phyloP scores from a whole-genome alignment of 352 stramenopile species.

The Phytophthora rubi region DNA sequence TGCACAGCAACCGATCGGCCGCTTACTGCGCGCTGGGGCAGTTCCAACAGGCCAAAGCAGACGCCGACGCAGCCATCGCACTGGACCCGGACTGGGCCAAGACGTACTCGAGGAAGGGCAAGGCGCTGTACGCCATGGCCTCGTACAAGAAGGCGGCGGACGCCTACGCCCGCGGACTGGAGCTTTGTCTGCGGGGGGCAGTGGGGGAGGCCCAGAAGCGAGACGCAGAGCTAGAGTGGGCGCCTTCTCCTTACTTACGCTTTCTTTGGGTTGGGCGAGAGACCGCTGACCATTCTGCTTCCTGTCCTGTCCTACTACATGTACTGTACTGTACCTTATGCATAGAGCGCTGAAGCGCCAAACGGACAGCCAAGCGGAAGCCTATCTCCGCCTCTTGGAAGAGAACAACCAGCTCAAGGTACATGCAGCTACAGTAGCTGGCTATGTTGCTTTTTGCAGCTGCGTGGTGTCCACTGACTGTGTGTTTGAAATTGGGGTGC shows the following conservation, averaged over 20 bases:
- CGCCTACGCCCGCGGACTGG: conserved; percentile 73
- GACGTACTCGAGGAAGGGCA: conserved; percentile 81
- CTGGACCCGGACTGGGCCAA: conserved; percentile 78
- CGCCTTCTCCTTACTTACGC: neutral
- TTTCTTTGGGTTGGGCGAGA: neutral
- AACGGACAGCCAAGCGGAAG: conserved; percentile 69
- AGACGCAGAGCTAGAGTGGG: conserved; percentile 77
- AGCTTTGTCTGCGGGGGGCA: conserved; percentile 75
- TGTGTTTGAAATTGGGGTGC: neutral
- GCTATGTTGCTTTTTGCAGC: neutral
- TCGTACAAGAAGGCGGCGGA: conserved; percentile 74
- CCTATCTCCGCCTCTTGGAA: conserved; percentile 77
- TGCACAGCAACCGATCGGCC: conserved; percentile 84
- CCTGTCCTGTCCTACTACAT: too few species aligned
- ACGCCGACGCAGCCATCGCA: conserved; percentile 66
- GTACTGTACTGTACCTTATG: neutral
- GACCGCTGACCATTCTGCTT: too few species aligned
- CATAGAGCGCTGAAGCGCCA: conserved; percentile 69
- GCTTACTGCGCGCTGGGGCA: conserved; percentile 68
- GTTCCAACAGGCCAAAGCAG: conserved; percentile 55
- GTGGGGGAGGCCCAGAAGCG: conserved; percentile 69
- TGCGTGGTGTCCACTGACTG: neutral
- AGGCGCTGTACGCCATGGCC: conserved; percentile 73
- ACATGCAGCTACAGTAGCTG: neutral
- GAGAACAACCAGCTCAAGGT: conserved; percentile 82